phyloP scores from a whole-genome alignment of 805 yeast species.

The Myxozyma melibiosi region DNA sequence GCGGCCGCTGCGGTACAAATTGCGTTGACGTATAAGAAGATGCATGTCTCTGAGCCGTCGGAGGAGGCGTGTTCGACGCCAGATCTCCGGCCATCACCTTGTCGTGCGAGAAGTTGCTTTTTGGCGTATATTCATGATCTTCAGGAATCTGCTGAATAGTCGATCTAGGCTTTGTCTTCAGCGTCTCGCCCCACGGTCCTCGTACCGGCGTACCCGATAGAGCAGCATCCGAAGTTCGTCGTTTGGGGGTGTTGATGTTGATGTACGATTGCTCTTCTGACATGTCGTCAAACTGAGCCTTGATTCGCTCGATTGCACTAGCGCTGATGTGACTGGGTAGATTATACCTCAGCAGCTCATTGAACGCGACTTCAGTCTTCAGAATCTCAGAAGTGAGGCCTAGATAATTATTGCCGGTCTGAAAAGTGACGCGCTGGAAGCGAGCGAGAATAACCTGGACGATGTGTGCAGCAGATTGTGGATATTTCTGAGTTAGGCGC shows the following conservation, averaged over 20 bases:
- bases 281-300: conserved; percentile 28
- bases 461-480: conserved; percentile 88
- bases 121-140: not conserved
- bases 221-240: not conserved
- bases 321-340: conserved; percentile 69
- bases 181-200: too few relatives aligned
- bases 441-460: conserved; percentile 89
- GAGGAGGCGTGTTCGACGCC: conserved; percentile 1
- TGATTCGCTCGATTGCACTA: conserved; percentile 52
- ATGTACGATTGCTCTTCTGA: not conserved
- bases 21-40: not conserved
- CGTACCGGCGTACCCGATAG: too few relatives aligned
- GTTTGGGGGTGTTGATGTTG: not conserved
- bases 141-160: conserved; percentile 4
- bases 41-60: conserved; percentile 1
- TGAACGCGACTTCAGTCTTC: conserved; percentile 66
- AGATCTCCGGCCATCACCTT: conserved; percentile 9
- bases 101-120: not conserved
- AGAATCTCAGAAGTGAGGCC: conserved; percentile 82
- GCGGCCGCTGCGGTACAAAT: not conserved
- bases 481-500: conserved; percentile 70
- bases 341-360: conserved; percentile 50
- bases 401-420: conserved; percentile 82
- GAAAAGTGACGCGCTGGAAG: conserved; percentile 85
- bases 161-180: not conserved